Percentiles rank a stretch among this genome's conserved stretches.
Evolutionary conservation across 805 yeast species (phyloP).

Genomic region (Ogataea kodamae): DNA sequence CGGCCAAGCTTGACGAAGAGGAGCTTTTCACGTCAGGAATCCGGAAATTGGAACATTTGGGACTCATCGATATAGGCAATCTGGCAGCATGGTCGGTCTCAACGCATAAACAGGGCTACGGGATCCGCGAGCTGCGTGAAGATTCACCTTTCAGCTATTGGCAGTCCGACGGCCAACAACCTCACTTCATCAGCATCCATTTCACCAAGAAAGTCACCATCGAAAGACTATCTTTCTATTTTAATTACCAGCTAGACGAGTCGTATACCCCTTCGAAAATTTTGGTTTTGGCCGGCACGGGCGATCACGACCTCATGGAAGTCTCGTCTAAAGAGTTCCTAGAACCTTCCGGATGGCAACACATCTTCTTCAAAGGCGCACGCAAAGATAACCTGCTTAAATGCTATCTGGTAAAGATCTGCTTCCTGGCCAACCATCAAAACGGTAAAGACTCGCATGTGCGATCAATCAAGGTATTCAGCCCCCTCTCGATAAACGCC

Average conservation of each 20-base stretch:
- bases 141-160: conserved; percentile 73
- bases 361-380: conserved; percentile 53
- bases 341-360: conserved; percentile 79
- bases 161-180: conserved; percentile 94
- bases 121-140: conserved; percentile 67
- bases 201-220: conserved; percentile 75
- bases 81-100: conserved; percentile 84
- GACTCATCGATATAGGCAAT: conserved; percentile 71
- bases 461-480: conserved; percentile 64
- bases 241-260: conserved; percentile 73
- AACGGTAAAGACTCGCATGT: conserved; percentile 95
- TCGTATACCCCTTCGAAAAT: conserved; percentile 85
- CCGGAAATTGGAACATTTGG: conserved; percentile 51
- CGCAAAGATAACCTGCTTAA: conserved; percentile 56
- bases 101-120: conserved; percentile 68
- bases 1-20: conserved; percentile 19
- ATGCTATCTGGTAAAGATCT: conserved; percentile 60
- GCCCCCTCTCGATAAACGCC: conserved; percentile 34
- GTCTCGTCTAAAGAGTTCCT: conserved; percentile 56
- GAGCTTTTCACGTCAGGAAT: conserved; percentile 38
- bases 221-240: conserved; percentile 64
- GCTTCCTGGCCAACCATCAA: conserved; percentile 77
- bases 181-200: conserved; percentile 76
- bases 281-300: conserved; percentile 67
- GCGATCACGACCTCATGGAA: conserved; percentile 70